Evolutionary conservation across 495 filamentous ascomycete species (phyloP).

Genomic region (Penicillium steckii): DNA sequence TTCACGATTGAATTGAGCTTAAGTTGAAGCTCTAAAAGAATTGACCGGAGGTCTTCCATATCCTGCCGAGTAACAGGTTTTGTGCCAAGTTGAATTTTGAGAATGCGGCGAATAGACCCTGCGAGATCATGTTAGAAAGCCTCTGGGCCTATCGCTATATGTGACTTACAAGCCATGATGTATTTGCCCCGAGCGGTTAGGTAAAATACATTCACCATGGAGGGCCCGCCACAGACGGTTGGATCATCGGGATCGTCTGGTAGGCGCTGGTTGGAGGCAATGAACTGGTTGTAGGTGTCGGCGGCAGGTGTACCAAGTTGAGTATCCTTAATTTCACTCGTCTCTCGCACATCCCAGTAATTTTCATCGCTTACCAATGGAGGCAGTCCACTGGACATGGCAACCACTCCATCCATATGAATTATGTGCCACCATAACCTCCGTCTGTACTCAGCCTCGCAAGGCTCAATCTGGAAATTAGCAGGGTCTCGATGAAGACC

Average conservation of each 20-base stretch:
- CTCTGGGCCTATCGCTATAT: background rate
- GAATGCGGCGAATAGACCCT: slow-evolving; percentile 45
- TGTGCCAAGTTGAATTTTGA: slow-evolving; percentile 46
- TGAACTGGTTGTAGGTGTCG: slow-evolving; percentile 35
- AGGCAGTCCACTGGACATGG: slow-evolving; percentile 48
- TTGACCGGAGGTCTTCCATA: slow-evolving; percentile 45
- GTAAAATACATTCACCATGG: slow-evolving; percentile 50
- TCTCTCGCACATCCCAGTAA: slow-evolving; percentile 48
- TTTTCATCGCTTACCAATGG: slow-evolving; percentile 45
- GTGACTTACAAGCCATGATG: slow-evolving; percentile 44
- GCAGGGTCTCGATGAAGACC: slow-evolving; percentile 71
- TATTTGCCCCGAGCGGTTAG: slow-evolving; percentile 47
- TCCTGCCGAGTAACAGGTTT: slow-evolving; percentile 42
- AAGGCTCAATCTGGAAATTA: slow-evolving; percentile 59
- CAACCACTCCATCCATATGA: slow-evolving; percentile 57
- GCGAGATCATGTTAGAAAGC: slow-evolving; percentile 10
- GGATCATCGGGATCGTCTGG: slow-evolving; percentile 47
- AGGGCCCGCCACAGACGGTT: slow-evolving; percentile 42
- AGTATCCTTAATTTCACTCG: slow-evolving; percentile 47
- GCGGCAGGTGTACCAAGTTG: slow-evolving; percentile 39
- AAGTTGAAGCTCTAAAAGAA: slow-evolving; percentile 44
- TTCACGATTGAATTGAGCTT: slow-evolving; percentile 43
- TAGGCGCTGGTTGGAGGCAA: slow-evolving; percentile 30
- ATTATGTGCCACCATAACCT: slow-evolving; percentile 75
- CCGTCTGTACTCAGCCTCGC: slow-evolving; percentile 67